A percentile compares a stretch with the other conserved stretches of the same genome.
Evolutionary conservation across 192 early-diverging fungal genomes (phyloP).

Genomic region (Dissophora globulifera): DNA sequence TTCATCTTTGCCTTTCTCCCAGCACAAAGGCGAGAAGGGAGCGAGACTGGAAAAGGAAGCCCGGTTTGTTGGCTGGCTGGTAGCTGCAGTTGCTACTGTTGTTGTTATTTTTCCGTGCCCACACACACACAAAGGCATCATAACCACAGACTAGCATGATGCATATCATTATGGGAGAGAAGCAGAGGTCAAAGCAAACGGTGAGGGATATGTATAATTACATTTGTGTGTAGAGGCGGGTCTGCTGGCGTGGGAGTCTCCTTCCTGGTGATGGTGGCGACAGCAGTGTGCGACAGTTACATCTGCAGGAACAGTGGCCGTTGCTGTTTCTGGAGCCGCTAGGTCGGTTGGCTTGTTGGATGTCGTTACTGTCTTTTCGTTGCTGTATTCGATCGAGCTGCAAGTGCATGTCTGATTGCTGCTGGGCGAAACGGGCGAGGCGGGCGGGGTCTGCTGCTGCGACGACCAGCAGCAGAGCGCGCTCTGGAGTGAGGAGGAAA

Average conservation of each 20-base stretch:
- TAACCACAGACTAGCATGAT: too few relatives aligned
- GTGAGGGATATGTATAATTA: neutral
- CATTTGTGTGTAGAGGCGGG: neutral
- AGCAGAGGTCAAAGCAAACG: neutral
- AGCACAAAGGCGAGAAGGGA: neutral
- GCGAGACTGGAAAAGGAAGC: too few relatives aligned
- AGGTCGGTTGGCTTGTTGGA: neutral
- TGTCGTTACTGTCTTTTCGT: conserved; percentile 10
- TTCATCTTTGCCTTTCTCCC: neutral
- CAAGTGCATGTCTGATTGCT: conserved; percentile 1
- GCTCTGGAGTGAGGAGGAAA: conserved; percentile 12
- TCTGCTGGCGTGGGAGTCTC: neutral
- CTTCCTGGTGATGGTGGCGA: neutral
- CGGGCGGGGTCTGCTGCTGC: conserved; percentile 35
- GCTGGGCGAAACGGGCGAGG: conserved; percentile 21
- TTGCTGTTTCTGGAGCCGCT: neutral
- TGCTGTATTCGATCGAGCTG: conserved; percentile 4
- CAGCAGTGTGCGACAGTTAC: neutral
- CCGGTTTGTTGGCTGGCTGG: too few relatives aligned
- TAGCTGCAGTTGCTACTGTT: too few relatives aligned
- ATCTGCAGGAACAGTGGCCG: neutral
- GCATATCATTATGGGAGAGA: too few relatives aligned
- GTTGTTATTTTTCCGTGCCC: too few relatives aligned
- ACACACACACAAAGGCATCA: too few relatives aligned
- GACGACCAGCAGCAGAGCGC: conserved; percentile 41